Percentiles rank a stretch among this genome's conserved stretches.
Conservation (phyloP, 331 rosid genomes). For the Quercus tomentella region DNA sequence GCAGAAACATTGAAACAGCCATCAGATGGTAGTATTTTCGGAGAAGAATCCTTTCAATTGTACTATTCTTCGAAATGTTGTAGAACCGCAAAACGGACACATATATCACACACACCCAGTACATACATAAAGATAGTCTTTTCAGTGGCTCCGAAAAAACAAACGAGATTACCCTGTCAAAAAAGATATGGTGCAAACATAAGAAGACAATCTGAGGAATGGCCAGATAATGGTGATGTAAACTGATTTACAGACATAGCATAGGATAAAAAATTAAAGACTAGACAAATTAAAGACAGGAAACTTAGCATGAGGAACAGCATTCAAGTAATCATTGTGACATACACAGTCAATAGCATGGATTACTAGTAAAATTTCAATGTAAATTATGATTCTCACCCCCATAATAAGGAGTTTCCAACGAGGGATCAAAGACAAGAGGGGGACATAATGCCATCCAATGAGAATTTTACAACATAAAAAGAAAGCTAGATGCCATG, state of each 20-base stretch:
- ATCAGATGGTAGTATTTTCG: constrained; percentile 90
- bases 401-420: background rate
- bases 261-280: background rate
- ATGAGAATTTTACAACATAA: background rate
- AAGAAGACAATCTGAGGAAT: constrained; percentile 7
- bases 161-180: constrained; percentile 85
- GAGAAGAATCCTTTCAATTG: constrained; percentile 90
- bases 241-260: background rate
- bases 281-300: background rate
- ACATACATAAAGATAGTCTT: constrained; percentile 73
- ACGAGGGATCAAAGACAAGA: background rate
- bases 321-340: background rate
- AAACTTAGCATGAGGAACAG: background rate
- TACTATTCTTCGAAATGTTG: constrained; percentile 85
- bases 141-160: constrained; percentile 79
- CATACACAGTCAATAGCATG: background rate
- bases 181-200: constrained; percentile 16
- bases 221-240: background rate
- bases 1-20: constrained; percentile 93
- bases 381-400: too few species aligned
- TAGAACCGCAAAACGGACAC: constrained; percentile 76
- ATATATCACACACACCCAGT: constrained; percentile 66
- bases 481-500: background rate
- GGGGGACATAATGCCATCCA: background rate
- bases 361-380: too few species aligned